Evolutionary conservation across 768 basidiomycete genomes (phyloP).

Genomic region (Psilocybe sp.): DNA sequence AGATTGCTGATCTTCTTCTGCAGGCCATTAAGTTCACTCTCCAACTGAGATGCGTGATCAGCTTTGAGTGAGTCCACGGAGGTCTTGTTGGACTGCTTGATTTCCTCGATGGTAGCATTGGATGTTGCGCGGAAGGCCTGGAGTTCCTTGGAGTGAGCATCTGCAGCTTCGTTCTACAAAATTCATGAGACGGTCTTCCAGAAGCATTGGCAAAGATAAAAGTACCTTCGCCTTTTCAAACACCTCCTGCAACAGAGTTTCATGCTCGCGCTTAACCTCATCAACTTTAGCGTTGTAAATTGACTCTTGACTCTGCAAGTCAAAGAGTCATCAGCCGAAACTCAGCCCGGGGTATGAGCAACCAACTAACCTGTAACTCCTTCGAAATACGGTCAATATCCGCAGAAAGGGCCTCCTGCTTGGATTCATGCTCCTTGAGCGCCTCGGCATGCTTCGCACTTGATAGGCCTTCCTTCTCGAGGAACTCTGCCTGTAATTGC

Average conservation of each 20-base stretch:
- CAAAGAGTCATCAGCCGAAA: constrained; percentile 4
- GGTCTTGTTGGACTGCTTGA: constrained; percentile 58
- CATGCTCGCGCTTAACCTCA: constrained; percentile 63
- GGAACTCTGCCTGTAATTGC: constrained; percentile 40
- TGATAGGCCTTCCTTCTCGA: constrained; percentile 46
- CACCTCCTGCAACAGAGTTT: constrained; percentile 58
- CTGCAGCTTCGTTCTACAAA: constrained; percentile 67
- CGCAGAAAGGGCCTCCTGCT: constrained; percentile 49
- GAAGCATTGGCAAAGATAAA: background rate
- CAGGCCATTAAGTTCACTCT: constrained; percentile 50
- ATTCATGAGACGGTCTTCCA: background rate
- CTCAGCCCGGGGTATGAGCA: background rate
- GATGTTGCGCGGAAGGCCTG: constrained; percentile 68
- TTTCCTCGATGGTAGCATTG: constrained; percentile 63
- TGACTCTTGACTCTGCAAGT: constrained; percentile 59
- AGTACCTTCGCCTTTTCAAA: constrained; percentile 78
- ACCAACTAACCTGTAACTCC: constrained; percentile 60
- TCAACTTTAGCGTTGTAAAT: constrained; percentile 68
- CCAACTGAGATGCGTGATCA: constrained; percentile 61
- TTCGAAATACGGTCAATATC: constrained; percentile 52
- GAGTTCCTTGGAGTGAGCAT: constrained; percentile 66
- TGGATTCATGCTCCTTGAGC: constrained; percentile 45
- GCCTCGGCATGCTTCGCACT: constrained; percentile 47
- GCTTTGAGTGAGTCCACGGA: constrained; percentile 59
- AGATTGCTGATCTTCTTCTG: constrained; percentile 64